Conservation (phyloP, 2,329 filamentous ascomycete species). For the Xylariales sp. region DNA sequence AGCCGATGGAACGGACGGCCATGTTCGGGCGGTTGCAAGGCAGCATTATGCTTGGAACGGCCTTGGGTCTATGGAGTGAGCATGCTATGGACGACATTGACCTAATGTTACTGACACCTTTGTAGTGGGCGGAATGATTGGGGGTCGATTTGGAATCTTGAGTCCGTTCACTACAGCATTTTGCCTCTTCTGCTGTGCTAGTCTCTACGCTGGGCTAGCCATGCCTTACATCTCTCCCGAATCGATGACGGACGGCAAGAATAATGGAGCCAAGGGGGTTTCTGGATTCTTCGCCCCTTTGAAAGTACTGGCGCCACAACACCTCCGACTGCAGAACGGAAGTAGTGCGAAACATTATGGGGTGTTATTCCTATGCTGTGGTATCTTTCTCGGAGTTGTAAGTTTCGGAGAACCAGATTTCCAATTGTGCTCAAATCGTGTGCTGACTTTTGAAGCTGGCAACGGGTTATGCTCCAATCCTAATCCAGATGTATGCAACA, state of each 20-base stretch:
- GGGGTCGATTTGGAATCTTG: slow-evolving; percentile 57
- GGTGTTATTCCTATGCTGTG: slow-evolving; percentile 57
- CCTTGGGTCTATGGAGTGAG: no score
- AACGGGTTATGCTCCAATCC: slow-evolving; percentile 60
- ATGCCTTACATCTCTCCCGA: slow-evolving; percentile 33
- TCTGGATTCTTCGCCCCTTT: slow-evolving; percentile 59
- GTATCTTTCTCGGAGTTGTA: slow-evolving; percentile 64
- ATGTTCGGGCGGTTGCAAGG: slow-evolving; percentile 62
- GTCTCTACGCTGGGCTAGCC: slow-evolving; percentile 34
- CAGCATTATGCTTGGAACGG: slow-evolving; percentile 61
- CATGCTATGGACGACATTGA: no score
- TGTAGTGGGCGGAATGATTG: slow-evolving; percentile 60
- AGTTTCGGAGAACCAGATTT: no score
- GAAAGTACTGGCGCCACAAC: slow-evolving; percentile 55
- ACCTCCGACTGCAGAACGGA: slow-evolving; percentile 47
- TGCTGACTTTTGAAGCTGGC: no score
- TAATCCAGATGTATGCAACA: slow-evolving; percentile 54
- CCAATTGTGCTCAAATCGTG: no score
- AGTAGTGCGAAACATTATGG: slow-evolving; percentile 50
- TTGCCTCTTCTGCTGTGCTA: slow-evolving; percentile 46
- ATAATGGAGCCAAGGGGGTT: slow-evolving; percentile 30
- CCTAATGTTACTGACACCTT: no score
- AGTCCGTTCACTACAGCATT: slow-evolving; percentile 62
- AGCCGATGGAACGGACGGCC: slow-evolving; percentile 54
- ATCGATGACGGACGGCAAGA: slow-evolving; percentile 13